A percentile compares a stretch with the other conserved stretches of the same genome.
These are phyloP conservation scores for Tulasnella sp. DNA, from an alignment of 768 basidiomycete species.

Conservation along the genomic window DNA sequence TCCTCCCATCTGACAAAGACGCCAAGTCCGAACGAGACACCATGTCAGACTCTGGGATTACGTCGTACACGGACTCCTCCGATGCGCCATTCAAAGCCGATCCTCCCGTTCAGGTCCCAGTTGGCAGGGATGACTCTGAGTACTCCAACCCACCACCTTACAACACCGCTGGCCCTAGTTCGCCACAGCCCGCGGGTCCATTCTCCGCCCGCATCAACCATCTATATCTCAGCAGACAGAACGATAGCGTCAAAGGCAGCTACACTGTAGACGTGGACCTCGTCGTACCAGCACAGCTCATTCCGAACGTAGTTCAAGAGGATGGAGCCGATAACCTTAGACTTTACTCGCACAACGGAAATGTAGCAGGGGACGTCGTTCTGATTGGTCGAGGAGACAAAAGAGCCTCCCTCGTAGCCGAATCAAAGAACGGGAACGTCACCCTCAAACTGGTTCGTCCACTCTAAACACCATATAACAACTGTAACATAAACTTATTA, in stretches of 20 bases:
- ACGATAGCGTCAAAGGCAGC: background rate
- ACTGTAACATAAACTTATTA: too few species aligned
- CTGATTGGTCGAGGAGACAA: background rate
- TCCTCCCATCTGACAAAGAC: background rate
- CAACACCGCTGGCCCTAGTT: background rate
- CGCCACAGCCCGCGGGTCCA: background rate
- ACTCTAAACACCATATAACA: too few species aligned
- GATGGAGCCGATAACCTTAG: background rate
- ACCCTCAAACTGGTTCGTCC: background rate
- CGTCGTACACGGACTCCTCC: background rate
- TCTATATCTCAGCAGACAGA: background rate
- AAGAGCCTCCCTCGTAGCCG: background rate
- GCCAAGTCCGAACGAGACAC: background rate
- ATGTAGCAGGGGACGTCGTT: background rate
- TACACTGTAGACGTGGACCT: background rate
- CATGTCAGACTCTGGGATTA: background rate
- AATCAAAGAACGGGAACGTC: background rate
- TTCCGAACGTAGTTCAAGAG: background rate
- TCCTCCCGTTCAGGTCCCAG: background rate
- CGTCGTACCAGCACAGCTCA: background rate
- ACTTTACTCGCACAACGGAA: background rate
- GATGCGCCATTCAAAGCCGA: background rate
- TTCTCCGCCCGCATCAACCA: background rate
- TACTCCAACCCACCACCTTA: background rate
- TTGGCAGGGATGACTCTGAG: background rate